Base-by-base conservation (phyloP, 805 yeast species). In the Allodekkera sacchari region DNA sequence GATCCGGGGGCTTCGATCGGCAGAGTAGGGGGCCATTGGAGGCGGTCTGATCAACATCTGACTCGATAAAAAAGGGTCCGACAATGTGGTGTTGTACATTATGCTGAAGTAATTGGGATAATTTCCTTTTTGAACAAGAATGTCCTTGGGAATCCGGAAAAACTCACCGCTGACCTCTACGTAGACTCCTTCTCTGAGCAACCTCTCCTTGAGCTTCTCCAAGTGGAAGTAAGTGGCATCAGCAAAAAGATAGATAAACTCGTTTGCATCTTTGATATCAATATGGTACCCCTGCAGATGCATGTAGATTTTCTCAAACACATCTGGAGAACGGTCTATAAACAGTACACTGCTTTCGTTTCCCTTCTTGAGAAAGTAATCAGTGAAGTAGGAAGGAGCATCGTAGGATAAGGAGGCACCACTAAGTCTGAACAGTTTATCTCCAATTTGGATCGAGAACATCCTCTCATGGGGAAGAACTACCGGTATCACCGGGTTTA, bases 371-470 rank as follows among this genome's bases (percentile, higher is more conserved):
- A 46, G 43, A 51, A 87, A 87, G 57, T 63, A 83, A 18, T 68
- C 63, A 3, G 96, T 84, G 61, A 87, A 88, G 51, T 82, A 85
- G 4, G 94, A 83, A 0, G 96, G 96, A 0, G 79, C 78, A 56
- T 87, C 96, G 2, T 82, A 81, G 17, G 85, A 79, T 23, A 87
- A 56, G 2, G 95, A 83, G 1, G 92, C 88, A 1, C 95, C 95
- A 47, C 85, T 77, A 12, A 79, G 44, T n/a, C 65, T 61, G 52
- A 77, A 85, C 17, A 72, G 41, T 40, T 63, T 64, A 25, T 64
- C 67, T 0, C 94, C 94, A 9, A 84, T 74, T 48, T 78, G 83
- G 17, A 85, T 66, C 12, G 76, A 64, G 55, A 68, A 85, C 55
- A 82, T 72, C 35, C 64, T 70, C 26, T 77, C 81, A 43, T 76